A percentile compares a stretch with the other conserved stretches of the same genome.
These are phyloP conservation scores for Aspergillus proliferans DNA, from an alignment of 2,329 filamentous ascomycete species.

Conservation along the genomic window DNA sequence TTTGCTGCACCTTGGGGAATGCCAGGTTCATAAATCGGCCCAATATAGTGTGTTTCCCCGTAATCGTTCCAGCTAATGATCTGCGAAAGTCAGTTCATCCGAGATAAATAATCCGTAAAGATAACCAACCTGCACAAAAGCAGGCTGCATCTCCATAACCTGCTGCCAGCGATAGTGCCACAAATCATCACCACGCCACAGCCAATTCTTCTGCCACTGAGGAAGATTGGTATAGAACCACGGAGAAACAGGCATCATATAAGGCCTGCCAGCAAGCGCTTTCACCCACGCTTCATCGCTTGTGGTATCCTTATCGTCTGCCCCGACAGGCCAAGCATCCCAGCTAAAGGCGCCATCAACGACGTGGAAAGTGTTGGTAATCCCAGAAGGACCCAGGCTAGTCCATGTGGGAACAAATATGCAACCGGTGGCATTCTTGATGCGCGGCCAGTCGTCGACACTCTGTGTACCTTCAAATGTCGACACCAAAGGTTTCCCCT, in stretches of 20 bases:
- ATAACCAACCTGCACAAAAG: constrained; percentile 39
- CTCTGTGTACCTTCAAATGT: constrained; percentile 39
- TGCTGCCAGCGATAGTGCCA: constrained; percentile 57
- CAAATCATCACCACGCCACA: constrained; percentile 56
- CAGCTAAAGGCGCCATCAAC: constrained; percentile 39
- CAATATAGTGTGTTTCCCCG: constrained; percentile 55
- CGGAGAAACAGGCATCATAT: constrained; percentile 53
- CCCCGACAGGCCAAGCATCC: constrained; percentile 40
- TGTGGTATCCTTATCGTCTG: constrained; percentile 31
- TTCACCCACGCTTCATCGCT: constrained; percentile 38
- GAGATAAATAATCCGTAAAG: neutral
- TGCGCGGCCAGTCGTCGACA: constrained; percentile 37
- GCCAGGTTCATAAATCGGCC: constrained; percentile 42
- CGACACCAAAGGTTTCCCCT: constrained; percentile 31
- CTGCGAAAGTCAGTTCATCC: constrained; percentile 16
- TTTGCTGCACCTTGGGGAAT: constrained; percentile 43
- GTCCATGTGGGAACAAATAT: constrained; percentile 42
- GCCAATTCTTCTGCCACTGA: constrained; percentile 55
- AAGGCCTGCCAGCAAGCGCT: constrained; percentile 33
- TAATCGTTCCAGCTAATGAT: constrained; percentile 58
- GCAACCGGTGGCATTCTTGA: constrained; percentile 33
- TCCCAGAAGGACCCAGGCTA: constrained; percentile 25
- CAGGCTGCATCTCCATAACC: constrained; percentile 44
- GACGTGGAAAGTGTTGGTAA: constrained; percentile 22
- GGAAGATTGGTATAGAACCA: constrained; percentile 55